Evolutionary conservation across 345 rosid genomes (phyloP), one percentile per base, ranked within the genome.

Genomic region (Lepidium aucheri): DNA sequence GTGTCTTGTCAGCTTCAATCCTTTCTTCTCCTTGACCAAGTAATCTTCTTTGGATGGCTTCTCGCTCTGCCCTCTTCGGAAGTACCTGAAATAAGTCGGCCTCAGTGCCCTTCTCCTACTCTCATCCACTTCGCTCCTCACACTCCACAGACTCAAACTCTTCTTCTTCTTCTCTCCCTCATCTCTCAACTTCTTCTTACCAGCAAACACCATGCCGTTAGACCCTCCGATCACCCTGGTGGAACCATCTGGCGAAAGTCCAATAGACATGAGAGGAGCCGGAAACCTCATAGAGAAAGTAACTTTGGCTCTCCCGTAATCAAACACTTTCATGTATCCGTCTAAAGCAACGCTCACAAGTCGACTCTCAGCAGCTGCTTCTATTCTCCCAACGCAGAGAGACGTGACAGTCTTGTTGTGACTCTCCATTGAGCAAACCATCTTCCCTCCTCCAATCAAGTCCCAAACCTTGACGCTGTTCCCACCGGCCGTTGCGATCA

Each of bases 381-480:
- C 80, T 58, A 82, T 34, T 34, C 75, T 84, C 30, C 91, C 96
- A 0, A 82, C 79, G 53, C 85, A 85, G 28, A 94, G 68, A 4
- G 89, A 85, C 0, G 97, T 94, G 3, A 94, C 96, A 3, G 95
- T 89, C 83, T 89, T 90, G 82, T 90, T 94, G 60, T 94, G 99
- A 70, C 87, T 90, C 73, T 90, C 97, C 96, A 93, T 84, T 0
- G 96, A 81, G 69, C 81, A 76, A 50, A 86, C 82, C 92, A 88
- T 32, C 76, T 68, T 88, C 54, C 96, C 97, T 20, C 97, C 99
- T 18, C 82, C 92, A 35, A 88, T 76, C 75, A 94, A 73, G 66
- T 94, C 99, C 99, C 99, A 94, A 1, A 94, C 74, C 78, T 88
- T 94, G 67, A 94, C 89, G 15, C 71, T 77, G 52, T 88, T 86